Conservation (phyloP, 2,329 filamentous ascomycete genomes). For the Cucurbitaria berberidis region DNA sequence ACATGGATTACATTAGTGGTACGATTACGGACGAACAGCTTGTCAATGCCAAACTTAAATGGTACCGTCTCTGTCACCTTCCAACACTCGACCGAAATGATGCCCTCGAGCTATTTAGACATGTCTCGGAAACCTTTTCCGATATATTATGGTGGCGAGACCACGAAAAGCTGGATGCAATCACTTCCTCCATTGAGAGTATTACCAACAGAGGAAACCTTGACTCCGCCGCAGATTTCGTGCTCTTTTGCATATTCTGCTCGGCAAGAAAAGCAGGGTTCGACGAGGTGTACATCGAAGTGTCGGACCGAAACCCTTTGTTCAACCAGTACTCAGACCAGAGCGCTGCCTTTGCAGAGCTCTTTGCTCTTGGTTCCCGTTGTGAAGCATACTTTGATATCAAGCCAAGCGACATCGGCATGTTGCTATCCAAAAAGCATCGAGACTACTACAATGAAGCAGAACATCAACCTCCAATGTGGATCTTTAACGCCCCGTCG, state of each 20-base stretch:
- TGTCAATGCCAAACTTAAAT: constrained; percentile 40
- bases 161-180: constrained; percentile 35
- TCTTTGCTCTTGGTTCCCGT: constrained; percentile 67
- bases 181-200: constrained; percentile 37
- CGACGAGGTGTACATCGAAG: constrained; percentile 68
- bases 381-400: constrained; percentile 69
- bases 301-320: constrained; percentile 66
- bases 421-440: constrained; percentile 47
- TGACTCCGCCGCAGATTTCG: constrained; percentile 56
- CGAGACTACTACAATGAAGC: constrained; percentile 50
- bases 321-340: constrained; percentile 68
- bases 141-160: constrained; percentile 40
- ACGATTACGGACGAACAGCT: constrained; percentile 37
- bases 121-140: constrained; percentile 36
- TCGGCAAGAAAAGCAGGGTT: constrained; percentile 62
- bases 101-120: constrained; percentile 41
- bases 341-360: constrained; percentile 67
- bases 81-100: constrained; percentile 28
- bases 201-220: constrained; percentile 28
- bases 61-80: constrained; percentile 43
- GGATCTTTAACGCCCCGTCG: constrained; percentile 57
- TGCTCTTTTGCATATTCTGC: constrained; percentile 64
- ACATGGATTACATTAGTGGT: constrained; percentile 44
- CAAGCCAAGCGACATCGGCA: constrained; percentile 44
- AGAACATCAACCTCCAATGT: constrained; percentile 57